phyloP scores from a whole-genome alignment of 345 rosid genomes.

The Eucalyptus regnans region DNA sequence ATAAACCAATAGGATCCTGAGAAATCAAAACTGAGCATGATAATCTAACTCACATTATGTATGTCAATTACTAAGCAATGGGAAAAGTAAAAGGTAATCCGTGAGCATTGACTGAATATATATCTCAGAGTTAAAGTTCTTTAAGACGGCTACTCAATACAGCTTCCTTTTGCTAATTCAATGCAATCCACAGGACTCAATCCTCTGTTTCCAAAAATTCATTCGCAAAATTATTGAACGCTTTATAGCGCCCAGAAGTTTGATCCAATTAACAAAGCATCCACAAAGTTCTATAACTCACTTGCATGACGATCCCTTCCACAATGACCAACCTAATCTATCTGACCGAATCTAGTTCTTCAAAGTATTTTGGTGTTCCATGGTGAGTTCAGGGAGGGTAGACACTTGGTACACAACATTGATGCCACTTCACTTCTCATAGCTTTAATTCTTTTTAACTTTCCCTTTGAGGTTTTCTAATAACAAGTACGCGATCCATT shows the following conservation, averaged over 20 bases:
- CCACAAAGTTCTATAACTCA: background rate
- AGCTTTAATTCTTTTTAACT: background rate
- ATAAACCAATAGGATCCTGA: constrained; percentile 77
- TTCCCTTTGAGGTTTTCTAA: background rate
- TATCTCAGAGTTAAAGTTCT: background rate
- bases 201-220: background rate
- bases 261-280: background rate
- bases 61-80: background rate
- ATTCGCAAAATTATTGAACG: background rate
- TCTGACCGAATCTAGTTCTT: background rate
- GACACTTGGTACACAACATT: background rate
- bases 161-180: background rate
- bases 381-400: background rate
- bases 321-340: background rate
- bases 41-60: background rate
- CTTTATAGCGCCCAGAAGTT: background rate
- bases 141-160: background rate
- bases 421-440: background rate
- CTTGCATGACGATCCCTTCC: background rate
- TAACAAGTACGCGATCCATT: background rate
- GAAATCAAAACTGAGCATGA: constrained; percentile 4
- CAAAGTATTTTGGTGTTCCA: background rate
- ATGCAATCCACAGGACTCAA: background rate
- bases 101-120: background rate
- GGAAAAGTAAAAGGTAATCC: background rate